phyloP scores from a whole-genome alignment of 768 basidiomycete species.

The Leccinum subgranulosum region DNA sequence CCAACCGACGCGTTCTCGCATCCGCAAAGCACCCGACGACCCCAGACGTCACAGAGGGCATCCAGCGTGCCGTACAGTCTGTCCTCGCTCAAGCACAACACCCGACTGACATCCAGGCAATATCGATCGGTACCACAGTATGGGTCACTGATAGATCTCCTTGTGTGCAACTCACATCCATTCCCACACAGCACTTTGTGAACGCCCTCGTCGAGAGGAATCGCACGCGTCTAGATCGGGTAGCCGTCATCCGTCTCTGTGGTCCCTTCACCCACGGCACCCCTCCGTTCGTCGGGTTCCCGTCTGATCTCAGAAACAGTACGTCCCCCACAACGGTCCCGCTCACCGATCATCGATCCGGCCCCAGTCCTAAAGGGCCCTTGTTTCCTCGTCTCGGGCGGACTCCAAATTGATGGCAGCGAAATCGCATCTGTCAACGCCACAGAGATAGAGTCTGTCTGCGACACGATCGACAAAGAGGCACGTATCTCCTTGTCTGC shows the following conservation, averaged over 20 bases:
- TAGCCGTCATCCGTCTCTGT: conserved; percentile 63
- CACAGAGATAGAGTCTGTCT: conserved; percentile 44
- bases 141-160: not conserved
- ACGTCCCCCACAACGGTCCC: conserved; percentile 15
- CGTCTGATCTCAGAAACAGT: conserved; percentile 30
- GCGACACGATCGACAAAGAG: conserved; percentile 35
- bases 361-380: conserved; percentile 27
- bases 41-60: conserved; percentile 54
- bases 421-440: conserved; percentile 43
- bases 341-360: not conserved
- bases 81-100: conserved; percentile 40
- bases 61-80: conserved; percentile 46
- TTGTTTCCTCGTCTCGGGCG: conserved; percentile 36
- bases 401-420: conserved; percentile 45
- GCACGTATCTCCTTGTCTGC: conserved; percentile 11
- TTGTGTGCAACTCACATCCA: not conserved
- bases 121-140: conserved; percentile 64
- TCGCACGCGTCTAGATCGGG: conserved; percentile 48
- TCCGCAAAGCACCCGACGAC: conserved; percentile 53
- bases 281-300: conserved; percentile 57
- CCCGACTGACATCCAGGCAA: conserved; percentile 40
- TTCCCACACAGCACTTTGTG: conserved; percentile 41
- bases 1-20: conserved; percentile 21
- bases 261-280: conserved; percentile 56
- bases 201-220: conserved; percentile 62